A percentile compares a stretch with the other conserved stretches of the same genome.
phyloP scores from a whole-genome alignment of 2,329 filamentous ascomycete species.

The Fusarium anguioides region DNA sequence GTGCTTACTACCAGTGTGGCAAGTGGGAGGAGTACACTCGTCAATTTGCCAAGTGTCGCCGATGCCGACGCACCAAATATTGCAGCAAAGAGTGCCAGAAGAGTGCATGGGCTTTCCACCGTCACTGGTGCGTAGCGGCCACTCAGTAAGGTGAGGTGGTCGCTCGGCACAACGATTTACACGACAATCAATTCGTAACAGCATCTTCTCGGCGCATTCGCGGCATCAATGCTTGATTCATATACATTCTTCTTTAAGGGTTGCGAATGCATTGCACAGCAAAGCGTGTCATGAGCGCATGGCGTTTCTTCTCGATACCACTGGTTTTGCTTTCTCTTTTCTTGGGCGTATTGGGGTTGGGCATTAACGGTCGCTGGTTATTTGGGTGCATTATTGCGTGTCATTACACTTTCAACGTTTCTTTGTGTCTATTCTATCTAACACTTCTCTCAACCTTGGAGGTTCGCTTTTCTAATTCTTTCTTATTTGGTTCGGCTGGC shows the following conservation, averaged over 20 bases:
- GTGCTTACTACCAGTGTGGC: conserved; percentile 96
- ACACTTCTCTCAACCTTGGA: conserved; percentile 31
- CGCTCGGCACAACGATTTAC: conserved; percentile 21
- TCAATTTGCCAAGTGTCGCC: conserved; percentile 97
- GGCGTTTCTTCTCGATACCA: conserved; percentile 60
- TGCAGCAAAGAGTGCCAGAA: conserved; percentile 99
- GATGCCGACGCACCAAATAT: conserved; percentile 96
- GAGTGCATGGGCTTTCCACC: conserved; percentile 97
- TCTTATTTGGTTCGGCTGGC: conserved; percentile 26
- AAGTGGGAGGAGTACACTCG: conserved; percentile 98
- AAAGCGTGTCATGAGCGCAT: conserved; percentile 56
- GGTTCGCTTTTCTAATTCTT: conserved; percentile 39
- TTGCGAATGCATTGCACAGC: conserved; percentile 55
- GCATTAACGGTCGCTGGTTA: conserved; percentile 41
- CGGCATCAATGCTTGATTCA: conserved; percentile 47
- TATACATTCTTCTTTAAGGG: conserved; percentile 46
- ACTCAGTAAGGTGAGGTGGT: conserved; percentile 58
- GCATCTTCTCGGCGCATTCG: conserved; percentile 44
- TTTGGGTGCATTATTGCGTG: conserved; percentile 40
- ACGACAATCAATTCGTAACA: conserved; percentile 35
- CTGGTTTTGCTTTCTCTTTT: conserved; percentile 48
- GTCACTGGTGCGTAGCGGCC: conserved; percentile 94
- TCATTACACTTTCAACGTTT: conserved; percentile 36
- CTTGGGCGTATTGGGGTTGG: conserved; percentile 43
- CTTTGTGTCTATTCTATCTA: conserved; percentile 24